Conservation (phyloP, 345 rosid genomes). For the Iberis pinnata region DNA sequence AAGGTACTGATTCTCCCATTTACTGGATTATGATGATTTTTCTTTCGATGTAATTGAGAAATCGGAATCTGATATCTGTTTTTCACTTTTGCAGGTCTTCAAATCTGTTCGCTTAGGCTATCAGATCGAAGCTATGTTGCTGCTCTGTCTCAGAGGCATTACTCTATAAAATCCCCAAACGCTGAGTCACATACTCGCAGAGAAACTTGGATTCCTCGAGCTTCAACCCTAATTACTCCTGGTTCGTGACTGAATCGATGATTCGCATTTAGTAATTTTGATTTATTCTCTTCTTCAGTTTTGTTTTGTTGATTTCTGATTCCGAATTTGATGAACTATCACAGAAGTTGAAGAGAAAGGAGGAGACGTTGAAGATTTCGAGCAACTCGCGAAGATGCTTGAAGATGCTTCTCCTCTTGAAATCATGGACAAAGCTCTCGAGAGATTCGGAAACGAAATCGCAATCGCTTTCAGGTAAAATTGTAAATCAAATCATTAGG, state of each 20-base stretch:
- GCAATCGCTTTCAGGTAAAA: constrained; percentile 89
- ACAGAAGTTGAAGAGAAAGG: constrained; percentile 60
- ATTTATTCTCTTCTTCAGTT: not conserved
- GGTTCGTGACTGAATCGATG: constrained; percentile 33
- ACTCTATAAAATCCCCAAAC: constrained; percentile 37
- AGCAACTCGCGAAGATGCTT: constrained; percentile 51
- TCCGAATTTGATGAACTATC: constrained; percentile 1
- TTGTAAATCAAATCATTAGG: not conserved
- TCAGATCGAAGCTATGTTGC: constrained; percentile 37
- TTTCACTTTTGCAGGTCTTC: constrained; percentile 38
- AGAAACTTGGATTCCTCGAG: constrained; percentile 41
- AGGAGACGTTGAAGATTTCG: constrained; percentile 46
- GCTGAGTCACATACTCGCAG: constrained; percentile 40
- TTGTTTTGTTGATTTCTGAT: constrained; percentile 1
- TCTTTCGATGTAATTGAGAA: not conserved
- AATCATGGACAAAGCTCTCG: constrained; percentile 83
- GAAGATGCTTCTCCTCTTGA: constrained; percentile 75
- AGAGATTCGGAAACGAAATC: constrained; percentile 69
- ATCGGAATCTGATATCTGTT: not conserved
- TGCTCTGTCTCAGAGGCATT: constrained; percentile 36
- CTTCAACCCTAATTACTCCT: constrained; percentile 52
- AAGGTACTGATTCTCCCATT: constrained; percentile 29
- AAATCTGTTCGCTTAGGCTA: constrained; percentile 48
- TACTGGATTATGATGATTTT: not conserved
- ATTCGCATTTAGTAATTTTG: not conserved